Evolutionary conservation across 768 basidiomycete genomes (phyloP), one percentile per base, ranked within the genome.

Genomic region (Filobasidium wieringae): DNA sequence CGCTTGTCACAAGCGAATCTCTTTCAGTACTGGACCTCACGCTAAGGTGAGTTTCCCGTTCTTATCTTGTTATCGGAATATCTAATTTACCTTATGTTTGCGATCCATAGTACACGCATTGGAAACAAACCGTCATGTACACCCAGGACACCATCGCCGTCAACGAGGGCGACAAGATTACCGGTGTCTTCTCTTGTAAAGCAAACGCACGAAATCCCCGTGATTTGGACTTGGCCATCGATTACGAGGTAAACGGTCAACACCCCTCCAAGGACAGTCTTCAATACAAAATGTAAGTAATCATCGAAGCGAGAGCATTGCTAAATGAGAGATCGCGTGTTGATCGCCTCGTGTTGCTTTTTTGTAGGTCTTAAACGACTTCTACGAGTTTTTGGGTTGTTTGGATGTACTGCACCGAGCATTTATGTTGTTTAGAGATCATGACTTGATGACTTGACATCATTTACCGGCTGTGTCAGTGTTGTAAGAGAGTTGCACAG

Each of bases 11-110:
- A 95, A 90, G 76, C 88, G 87, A 71, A 84, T 92, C 62, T 82
- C 83, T 68, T 99, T 99, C 76, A 93, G 90, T 45, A 99, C 95
- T 12, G 95, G 95, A 12, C 95, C 95, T 14, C 95, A 97, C 67
- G 88, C 92, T 55, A 86, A 89, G 74, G 90, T 91, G 66, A 72
- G 88, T 60, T 26, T 19, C 17, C 15, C 32, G 33, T 9, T 51
- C 40, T 22, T 26, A 30, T 40, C n/a, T n/a, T n/a, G n/a, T n/a
- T n/a, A n/a, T n/a, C n/a, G n/a, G n/a, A n/a, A n/a, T n/a, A n/a
- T n/a, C n/a, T n/a, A n/a, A n/a, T n/a, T n/a, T n/a, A n/a, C n/a
- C n/a, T n/a, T n/a, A n/a, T n/a, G 29, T 37, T 45, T 32, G 53
- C 51, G 36, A 30, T 19, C 6, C 47, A 14, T 24, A 67, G 69